These are phyloP conservation scores for Solanum chacoense DNA, from an alignment of 305 asterid species.

Conservation along the genomic window DNA sequence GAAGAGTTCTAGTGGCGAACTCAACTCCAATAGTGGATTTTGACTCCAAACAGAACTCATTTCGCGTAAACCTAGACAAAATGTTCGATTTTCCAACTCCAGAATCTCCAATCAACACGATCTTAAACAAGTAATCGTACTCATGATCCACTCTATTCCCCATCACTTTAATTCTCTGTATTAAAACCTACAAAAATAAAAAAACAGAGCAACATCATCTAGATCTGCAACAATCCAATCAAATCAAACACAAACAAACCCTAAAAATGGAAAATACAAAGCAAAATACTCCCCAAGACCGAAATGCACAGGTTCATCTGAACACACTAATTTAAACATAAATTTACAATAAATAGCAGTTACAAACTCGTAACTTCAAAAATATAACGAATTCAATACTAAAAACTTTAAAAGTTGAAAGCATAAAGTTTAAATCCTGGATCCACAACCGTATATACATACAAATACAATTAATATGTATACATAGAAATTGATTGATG, in stretches of 20 bases:
- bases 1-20: constrained; percentile 19
- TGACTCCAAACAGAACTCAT: constrained; percentile 18
- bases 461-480: neutral
- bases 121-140: constrained; percentile 15
- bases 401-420: neutral
- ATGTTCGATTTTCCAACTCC: constrained; percentile 22
- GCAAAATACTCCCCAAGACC: neutral
- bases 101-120: constrained; percentile 18
- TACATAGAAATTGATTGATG: neutral
- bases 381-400: neutral
- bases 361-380: neutral
- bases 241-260: neutral
- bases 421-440: neutral
- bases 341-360: neutral
- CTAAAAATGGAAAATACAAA: neutral
- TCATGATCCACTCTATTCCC: constrained; percentile 16
- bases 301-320: neutral
- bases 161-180: neutral
- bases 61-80: constrained; percentile 19
- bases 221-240: neutral
- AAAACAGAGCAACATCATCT: neutral
- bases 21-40: constrained; percentile 19
- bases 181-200: neutral
- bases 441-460: neutral
- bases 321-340: neutral